Percentiles rank a stretch among this genome's conserved stretches.
phyloP scores from a whole-genome alignment of 1,284 basidiomycete genomes.

The Cystodermella granulosa region DNA sequence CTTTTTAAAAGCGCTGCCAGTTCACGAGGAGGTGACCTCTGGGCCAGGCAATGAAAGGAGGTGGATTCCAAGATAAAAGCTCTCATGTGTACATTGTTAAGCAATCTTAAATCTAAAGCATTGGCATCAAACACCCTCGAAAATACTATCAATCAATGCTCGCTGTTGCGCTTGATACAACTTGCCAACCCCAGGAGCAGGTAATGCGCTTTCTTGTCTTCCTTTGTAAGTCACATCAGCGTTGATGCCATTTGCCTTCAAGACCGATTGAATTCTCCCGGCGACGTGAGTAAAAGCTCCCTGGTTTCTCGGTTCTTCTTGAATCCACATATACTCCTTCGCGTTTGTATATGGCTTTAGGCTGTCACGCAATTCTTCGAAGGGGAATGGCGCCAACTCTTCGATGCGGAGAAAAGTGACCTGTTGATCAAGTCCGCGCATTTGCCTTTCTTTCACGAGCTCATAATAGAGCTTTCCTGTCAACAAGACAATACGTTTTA shows the following conservation, averaged over 20 bases:
- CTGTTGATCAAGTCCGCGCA: slow-evolving; percentile 43
- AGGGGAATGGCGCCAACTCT: slow-evolving; percentile 84
- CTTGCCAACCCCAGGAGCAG: slow-evolving; percentile 72
- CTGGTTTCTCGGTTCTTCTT: slow-evolving; percentile 86
- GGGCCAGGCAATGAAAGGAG: too few species aligned
- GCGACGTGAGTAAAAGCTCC: slow-evolving; percentile 70
- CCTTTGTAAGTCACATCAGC: slow-evolving; percentile 51
- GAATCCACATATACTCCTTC: slow-evolving; percentile 63
- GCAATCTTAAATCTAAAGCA: too few species aligned
- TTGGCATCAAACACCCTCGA: too few species aligned
- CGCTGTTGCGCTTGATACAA: slow-evolving; percentile 65
- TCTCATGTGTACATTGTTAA: too few species aligned
- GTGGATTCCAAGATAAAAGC: too few species aligned
- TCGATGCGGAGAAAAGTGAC: slow-evolving; percentile 75
- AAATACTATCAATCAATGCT: slow-evolving; percentile 54
- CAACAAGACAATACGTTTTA: slow-evolving; percentile 57
- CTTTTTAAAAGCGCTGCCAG: too few species aligned
- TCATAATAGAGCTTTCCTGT: slow-evolving; percentile 87
- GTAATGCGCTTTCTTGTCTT: slow-evolving; percentile 65
- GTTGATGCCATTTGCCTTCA: slow-evolving; percentile 39
- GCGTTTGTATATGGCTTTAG: slow-evolving; percentile 46
- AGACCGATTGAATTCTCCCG: slow-evolving; percentile 51
- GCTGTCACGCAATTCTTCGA: slow-evolving; percentile 45
- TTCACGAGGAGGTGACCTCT: too few species aligned
- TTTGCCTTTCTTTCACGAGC: slow-evolving; percentile 62